Conservation (phyloP, 208 protist genomes). For the Leishmania lainsoni region DNA sequence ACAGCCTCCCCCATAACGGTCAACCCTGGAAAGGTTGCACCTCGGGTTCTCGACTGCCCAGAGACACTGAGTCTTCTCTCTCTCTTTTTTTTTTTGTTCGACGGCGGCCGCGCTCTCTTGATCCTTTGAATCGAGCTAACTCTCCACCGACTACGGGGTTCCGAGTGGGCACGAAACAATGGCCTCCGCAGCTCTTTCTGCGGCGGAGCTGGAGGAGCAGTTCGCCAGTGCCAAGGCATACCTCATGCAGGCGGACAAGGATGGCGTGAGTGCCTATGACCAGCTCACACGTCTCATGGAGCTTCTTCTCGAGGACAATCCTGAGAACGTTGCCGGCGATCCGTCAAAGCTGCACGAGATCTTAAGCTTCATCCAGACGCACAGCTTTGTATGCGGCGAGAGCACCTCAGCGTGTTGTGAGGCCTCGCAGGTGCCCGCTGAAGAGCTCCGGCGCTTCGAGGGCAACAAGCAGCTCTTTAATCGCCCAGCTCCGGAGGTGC, state of each 20-base stretch:
- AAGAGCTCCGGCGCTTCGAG: conserved; percentile 66
- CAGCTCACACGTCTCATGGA: conserved; percentile 90
- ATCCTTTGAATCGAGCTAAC: not conserved
- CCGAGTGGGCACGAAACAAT: conserved; percentile 11
- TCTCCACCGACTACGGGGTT: not conserved
- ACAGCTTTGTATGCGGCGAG: conserved; percentile 81
- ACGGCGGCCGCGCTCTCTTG: not conserved
- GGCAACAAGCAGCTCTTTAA: conserved; percentile 85
- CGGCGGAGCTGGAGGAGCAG: conserved; percentile 52
- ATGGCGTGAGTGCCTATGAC: conserved; percentile 92
- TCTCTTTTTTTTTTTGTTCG: not conserved
- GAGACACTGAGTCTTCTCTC: not conserved
- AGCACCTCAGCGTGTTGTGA: conserved; percentile 75
- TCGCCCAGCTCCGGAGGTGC: conserved; percentile 70
- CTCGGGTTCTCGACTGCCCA: not conserved
- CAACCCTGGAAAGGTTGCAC: not conserved
- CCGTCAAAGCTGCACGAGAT: conserved; percentile 77
- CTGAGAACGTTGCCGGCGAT: conserved; percentile 70
- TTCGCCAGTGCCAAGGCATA: conserved; percentile 89
- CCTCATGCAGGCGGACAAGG: conserved; percentile 85
- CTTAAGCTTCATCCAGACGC: conserved; percentile 74
- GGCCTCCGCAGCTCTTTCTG: conserved; percentile 27
- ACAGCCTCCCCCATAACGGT: not conserved
- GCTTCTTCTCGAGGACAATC: conserved; percentile 77
- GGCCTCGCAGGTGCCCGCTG: conserved; percentile 52